Percentiles rank a stretch among this genome's conserved stretches.
These are phyloP conservation scores for Sordaria brevicollis DNA, from an alignment of 495 filamentous ascomycete species.

Conservation along the genomic window DNA sequence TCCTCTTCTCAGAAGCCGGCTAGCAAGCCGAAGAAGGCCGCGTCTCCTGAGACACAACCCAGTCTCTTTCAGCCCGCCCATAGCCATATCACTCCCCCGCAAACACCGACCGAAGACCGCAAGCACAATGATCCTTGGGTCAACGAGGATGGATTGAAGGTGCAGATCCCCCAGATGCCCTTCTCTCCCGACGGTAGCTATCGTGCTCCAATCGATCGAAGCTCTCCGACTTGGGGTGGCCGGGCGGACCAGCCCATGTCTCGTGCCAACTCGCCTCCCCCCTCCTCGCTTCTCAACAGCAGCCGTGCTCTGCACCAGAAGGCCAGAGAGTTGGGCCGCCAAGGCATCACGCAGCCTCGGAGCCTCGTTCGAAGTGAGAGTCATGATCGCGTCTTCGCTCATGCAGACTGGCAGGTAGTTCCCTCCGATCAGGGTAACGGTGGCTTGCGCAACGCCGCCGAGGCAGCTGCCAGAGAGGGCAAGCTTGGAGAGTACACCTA, in stretches of 20 bases:
- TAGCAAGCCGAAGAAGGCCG: slow-evolving; percentile 15
- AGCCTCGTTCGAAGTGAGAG: slow-evolving; percentile 36
- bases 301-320: slow-evolving; percentile 40
- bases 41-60: slow-evolving; percentile 26
- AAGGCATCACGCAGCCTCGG: slow-evolving; percentile 37
- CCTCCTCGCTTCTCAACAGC: slow-evolving; percentile 60
- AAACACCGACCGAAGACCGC: slow-evolving; percentile 53
- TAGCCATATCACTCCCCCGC: slow-evolving; percentile 36
- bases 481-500: slow-evolving; percentile 61
- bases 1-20: slow-evolving; percentile 22
- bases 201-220: slow-evolving; percentile 48
- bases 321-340: slow-evolving; percentile 36
- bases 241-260: slow-evolving; percentile 64
- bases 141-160: slow-evolving; percentile 39
- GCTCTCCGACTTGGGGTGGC: slow-evolving; percentile 63
- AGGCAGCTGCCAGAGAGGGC: slow-evolving; percentile 58
- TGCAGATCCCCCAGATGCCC: slow-evolving; percentile 26
- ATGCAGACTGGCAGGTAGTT: slow-evolving; percentile 70
- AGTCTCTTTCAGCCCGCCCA: slow-evolving; percentile 33
- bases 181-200: slow-evolving; percentile 21
- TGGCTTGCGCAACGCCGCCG: slow-evolving; percentile 75
- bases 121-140: slow-evolving; percentile 48
- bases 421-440: slow-evolving; percentile 84
- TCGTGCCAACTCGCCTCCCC: slow-evolving; percentile 54
- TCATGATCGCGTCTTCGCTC: slow-evolving; percentile 54